Conservation (phyloP, 768 basidiomycete species). For the Lentinula sp. region DNA sequence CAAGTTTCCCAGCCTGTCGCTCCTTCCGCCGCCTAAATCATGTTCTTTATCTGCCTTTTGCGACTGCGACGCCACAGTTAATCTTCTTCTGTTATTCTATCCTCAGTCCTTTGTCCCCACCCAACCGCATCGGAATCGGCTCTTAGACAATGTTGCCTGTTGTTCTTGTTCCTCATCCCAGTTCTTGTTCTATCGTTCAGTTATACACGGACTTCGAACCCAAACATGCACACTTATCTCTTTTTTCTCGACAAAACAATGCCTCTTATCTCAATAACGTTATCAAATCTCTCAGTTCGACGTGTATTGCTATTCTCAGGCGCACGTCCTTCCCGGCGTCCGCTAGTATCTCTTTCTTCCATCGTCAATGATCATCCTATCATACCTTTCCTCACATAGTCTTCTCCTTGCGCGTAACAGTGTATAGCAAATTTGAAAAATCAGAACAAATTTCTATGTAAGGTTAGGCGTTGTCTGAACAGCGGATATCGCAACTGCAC, state of each 20-base stretch:
- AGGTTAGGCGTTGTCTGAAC: no score
- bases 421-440: no score
- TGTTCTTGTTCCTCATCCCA: neutral
- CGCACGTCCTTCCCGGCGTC: neutral
- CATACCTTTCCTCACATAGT: neutral
- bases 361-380: neutral
- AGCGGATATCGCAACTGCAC: no score
- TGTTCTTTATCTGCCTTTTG: neutral
- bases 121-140: neutral
- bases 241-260: neutral
- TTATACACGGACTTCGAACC: neutral
- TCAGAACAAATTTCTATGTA: no score
- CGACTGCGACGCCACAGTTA: slow-evolving; percentile 1
- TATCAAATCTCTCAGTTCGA: neutral
- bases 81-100: neutral
- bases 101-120: neutral
- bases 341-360: neutral
- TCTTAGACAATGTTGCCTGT: neutral
- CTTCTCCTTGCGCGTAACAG: no score
- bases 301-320: neutral
- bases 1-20: slow-evolving; percentile 15
- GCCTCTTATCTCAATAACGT: neutral
- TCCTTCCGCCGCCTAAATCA: slow-evolving; percentile 7
- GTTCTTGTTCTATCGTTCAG: neutral
- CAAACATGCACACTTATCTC: neutral